A percentile compares a stretch with the other conserved stretches of the same genome.
Conservation (phyloP, 2,329 filamentous ascomycete species). For the Celoporthe dispersa region DNA sequence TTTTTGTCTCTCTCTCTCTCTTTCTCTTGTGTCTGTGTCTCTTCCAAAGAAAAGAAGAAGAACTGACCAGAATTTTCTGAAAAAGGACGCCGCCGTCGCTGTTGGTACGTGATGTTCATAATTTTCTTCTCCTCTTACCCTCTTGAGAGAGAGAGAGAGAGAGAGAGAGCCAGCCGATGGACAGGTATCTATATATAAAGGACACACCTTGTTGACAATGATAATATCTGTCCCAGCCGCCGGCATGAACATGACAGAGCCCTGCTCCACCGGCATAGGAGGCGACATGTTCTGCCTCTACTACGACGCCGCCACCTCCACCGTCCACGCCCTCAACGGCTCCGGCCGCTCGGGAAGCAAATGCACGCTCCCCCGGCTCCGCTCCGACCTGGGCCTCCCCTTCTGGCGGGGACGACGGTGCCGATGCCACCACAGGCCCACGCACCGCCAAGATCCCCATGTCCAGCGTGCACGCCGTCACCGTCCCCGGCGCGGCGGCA, state of each 20-base stretch:
- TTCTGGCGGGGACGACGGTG: slow-evolving; percentile 45
- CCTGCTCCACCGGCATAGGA: slow-evolving; percentile 90
- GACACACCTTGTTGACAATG: not conserved
- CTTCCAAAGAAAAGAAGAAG: not conserved
- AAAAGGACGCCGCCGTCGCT: slow-evolving; percentile 91
- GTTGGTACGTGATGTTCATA: slow-evolving; percentile 58
- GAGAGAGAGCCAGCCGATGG: too few species aligned
- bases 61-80: slow-evolving; percentile 12
- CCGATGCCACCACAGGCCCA: slow-evolving; percentile 37
- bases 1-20: not conserved
- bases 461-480: slow-evolving; percentile 78
- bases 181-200: too few species aligned
- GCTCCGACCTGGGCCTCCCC: slow-evolving; percentile 65
- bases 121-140: too few species aligned
- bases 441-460: slow-evolving; percentile 67
- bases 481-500: slow-evolving; percentile 86
- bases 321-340: slow-evolving; percentile 86
- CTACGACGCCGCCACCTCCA: slow-evolving; percentile 82
- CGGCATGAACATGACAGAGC: slow-evolving; percentile 90
- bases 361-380: slow-evolving; percentile 70
- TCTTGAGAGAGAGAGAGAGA: too few species aligned
- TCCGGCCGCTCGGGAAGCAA: slow-evolving; percentile 81
- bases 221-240: slow-evolving; percentile 63
- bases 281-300: slow-evolving; percentile 97
- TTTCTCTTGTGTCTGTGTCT: too few species aligned